Conservation (phyloP, 805 yeast species). For the Wickerhamomyces canadensis region DNA sequence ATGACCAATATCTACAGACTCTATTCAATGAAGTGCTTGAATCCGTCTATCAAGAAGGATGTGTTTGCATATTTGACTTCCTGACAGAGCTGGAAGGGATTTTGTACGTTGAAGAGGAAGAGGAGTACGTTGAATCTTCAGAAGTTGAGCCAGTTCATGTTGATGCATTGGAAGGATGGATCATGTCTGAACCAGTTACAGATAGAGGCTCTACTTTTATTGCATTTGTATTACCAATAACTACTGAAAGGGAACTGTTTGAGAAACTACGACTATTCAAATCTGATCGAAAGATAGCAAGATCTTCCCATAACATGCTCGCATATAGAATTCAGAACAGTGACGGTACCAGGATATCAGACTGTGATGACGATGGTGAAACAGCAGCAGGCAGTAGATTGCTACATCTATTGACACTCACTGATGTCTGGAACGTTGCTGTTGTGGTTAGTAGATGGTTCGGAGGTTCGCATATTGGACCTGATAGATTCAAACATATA, state of each 20-base stretch:
- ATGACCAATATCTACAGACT: constrained; percentile 42
- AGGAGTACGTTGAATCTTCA: constrained; percentile 4
- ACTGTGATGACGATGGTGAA: constrained; percentile 97
- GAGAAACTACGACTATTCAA: constrained; percentile 45
- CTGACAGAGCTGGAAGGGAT: constrained; percentile 60
- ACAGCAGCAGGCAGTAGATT: constrained; percentile 91
- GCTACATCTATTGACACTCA: constrained; percentile 64
- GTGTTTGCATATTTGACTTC: constrained; percentile 77
- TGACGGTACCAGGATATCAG: constrained; percentile 58
- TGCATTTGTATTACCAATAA: constrained; percentile 62
- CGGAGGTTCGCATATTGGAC: constrained; percentile 88
- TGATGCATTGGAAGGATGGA: constrained; percentile 70
- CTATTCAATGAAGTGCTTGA: constrained; percentile 47
- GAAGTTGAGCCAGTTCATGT: constrained; percentile 9
- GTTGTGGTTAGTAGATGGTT: constrained; percentile 83
- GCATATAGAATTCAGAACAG: constrained; percentile 70
- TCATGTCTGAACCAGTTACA: constrained; percentile 63
- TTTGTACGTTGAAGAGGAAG: constrained; percentile 30
- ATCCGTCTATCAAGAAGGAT: constrained; percentile 49
- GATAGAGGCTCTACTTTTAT: constrained; percentile 86
- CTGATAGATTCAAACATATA: constrained; percentile 91
- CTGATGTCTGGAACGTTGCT: constrained; percentile 79
- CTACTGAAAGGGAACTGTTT: constrained; percentile 63
- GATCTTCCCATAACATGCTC: constrained; percentile 75
- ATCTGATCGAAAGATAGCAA: constrained; percentile 59